Percentiles rank a stretch among this genome's conserved stretches.
phyloP scores from a whole-genome alignment of 305 asterid genomes.

The Fraxinus angustifolia region DNA sequence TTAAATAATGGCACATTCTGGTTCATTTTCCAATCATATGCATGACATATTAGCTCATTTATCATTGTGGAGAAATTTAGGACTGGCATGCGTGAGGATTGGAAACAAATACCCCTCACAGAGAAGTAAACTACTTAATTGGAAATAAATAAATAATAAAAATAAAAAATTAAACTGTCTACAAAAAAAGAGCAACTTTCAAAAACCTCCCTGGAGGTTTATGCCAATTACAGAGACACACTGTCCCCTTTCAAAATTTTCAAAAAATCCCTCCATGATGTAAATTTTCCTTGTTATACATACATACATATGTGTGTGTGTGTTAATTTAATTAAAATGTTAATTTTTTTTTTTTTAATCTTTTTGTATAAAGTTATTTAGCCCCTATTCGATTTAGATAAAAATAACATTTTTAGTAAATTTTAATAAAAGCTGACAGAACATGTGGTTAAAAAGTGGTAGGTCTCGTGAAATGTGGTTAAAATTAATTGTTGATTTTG shows the following conservation, averaged over 20 bases:
- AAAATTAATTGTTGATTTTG: not conserved
- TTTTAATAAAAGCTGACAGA: not conserved
- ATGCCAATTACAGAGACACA: not conserved
- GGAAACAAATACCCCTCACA: not conserved
- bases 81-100: conserved; percentile 15
- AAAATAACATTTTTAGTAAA: too few species aligned
- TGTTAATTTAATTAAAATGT: too few species aligned
- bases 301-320: too few species aligned
- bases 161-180: not conserved
- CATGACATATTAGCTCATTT: not conserved
- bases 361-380: not conserved
- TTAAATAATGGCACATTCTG: conserved; percentile 9
- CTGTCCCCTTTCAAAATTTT: not conserved
- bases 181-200: not conserved
- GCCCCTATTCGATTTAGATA: not conserved
- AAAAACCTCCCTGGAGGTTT: not conserved
- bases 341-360: not conserved
- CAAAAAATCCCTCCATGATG: not conserved
- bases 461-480: too few species aligned
- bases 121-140: not conserved
- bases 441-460: not conserved
- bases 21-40: conserved; percentile 1
- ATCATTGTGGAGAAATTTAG: conserved; percentile 13
- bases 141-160: not conserved
- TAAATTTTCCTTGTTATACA: too few species aligned